Conservation (phyloP, 108 stramenopile species). For the Cylindrotheca closterium region DNA sequence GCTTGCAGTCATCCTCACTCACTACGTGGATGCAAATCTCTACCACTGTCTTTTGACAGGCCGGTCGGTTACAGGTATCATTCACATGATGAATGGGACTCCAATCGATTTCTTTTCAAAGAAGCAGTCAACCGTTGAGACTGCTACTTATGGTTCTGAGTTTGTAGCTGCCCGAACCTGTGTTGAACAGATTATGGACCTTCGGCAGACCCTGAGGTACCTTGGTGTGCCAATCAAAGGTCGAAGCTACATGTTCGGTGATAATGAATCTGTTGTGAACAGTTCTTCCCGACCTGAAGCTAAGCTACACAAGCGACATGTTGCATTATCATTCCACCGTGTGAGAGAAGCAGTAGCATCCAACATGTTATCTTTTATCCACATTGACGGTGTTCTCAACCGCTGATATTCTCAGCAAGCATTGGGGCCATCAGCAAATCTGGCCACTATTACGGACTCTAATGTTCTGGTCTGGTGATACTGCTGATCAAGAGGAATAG, state of each 20-base stretch:
- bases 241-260: constrained; percentile 18
- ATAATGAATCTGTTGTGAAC: constrained; percentile 13
- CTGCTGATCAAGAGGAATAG: too few species aligned
- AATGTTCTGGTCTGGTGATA: too few species aligned
- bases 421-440: too few species aligned
- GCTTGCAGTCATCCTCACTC: constrained; percentile 6
- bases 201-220: constrained; percentile 18
- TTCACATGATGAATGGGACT: constrained; percentile 25
- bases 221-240: constrained; percentile 12
- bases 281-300: neutral
- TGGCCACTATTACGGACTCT: too few species aligned
- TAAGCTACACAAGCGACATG: constrained; percentile 9
- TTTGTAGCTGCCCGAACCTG: constrained; percentile 18
- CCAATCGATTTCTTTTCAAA: constrained; percentile 36
- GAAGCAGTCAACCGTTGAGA: constrained; percentile 36
- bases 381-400: too few species aligned
- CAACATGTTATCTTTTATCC: too few species aligned
- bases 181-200: constrained; percentile 17
- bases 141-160: constrained; percentile 41
- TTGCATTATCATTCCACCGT: constrained; percentile 7
- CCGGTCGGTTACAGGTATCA: constrained; percentile 9
- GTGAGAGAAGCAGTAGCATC: constrained; percentile 19
- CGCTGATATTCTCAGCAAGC: too few species aligned
- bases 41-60: constrained; percentile 2
- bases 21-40: constrained; percentile 36